A percentile compares a stretch with the other conserved stretches of the same genome.
phyloP scores from a whole-genome alignment of 192 early-diverging fungal genomes.

The Lobosporangium transversale region DNA sequence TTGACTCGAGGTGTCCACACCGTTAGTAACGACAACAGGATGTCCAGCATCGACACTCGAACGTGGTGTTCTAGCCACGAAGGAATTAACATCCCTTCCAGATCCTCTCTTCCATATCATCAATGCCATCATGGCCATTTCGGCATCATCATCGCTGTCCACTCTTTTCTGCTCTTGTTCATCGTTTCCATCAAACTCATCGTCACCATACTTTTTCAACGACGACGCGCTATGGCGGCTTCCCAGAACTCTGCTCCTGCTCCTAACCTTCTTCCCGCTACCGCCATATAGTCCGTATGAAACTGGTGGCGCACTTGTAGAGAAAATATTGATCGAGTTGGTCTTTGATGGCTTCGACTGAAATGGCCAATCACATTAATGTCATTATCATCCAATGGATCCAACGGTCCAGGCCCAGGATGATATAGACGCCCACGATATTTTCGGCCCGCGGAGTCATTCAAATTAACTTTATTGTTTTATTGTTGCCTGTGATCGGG shows the following conservation, averaged over 20 bases:
- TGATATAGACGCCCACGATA: conserved; percentile 23
- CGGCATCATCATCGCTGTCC: conserved; percentile 6
- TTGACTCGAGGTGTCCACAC: conserved; percentile 4
- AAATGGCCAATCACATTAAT: not conserved
- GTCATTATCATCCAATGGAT: conserved; percentile 11
- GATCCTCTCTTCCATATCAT: conserved; percentile 29
- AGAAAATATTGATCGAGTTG: conserved; percentile 24
- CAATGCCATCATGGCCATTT: conserved; percentile 1
- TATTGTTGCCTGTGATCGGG: conserved; percentile 8
- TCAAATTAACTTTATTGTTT: not conserved
- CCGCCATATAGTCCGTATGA: conserved; percentile 2
- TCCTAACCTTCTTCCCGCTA: not conserved
- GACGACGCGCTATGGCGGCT: conserved; percentile 8
- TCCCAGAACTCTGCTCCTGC: not conserved
- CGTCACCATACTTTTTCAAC: not conserved
- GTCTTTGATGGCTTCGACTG: conserved; percentile 20
- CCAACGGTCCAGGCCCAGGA: conserved; percentile 24
- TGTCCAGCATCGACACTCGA: conserved; percentile 33
- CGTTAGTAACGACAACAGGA: not conserved
- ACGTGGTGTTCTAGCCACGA: conserved; percentile 19
- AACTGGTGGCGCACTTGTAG: conserved; percentile 39
- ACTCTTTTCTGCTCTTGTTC: no score
- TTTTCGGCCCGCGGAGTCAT: conserved; percentile 15
- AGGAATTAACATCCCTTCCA: conserved; percentile 35
- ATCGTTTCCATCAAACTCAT: conserved; percentile 8